Evolutionary conservation across 495 filamentous ascomycete species (phyloP), one percentile per base, ranked within the genome.

Genomic region (Neurospora sp.): DNA sequence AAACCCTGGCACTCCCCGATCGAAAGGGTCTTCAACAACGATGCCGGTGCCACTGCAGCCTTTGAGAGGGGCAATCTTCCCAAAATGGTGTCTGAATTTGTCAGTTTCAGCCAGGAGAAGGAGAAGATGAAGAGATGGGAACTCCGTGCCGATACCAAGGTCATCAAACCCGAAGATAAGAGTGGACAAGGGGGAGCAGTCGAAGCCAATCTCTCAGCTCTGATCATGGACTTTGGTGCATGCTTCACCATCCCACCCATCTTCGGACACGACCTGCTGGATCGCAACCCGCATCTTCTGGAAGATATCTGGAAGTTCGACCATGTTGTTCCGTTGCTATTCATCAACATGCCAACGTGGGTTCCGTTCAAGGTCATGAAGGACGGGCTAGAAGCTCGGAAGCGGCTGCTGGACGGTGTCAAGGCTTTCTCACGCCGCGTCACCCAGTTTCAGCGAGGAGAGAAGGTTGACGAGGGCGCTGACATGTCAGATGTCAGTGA

Each of bases 251-350:
- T 74, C 35, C 40, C 75, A 0, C 49, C 62, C 4, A 75, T 72
- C 20, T 76, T 72, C 18, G 75, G 75, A 2, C 70, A 70, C 16
- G 74, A 73, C 31, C 41, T 72, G 27, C 18, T 74, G 12, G 20
- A 39, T 7, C 75, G 75, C 12, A 66, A 70, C 12, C 70, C 70
- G 70, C 41, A 69, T 0, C 42, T 76, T 4, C 20, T 76, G 1
- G 70, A 73, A 14, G 75, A 76, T 20, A 39, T 76, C 31, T 76
- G 75, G 75, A 73, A 41, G 12, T 76, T 76, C 18, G 75, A 76
- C 40, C 76, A 76, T n/a, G 69, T 76, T 31, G 69, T 76, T 38
- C 75, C 75, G 60, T 38, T 76, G 10, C 7, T 74, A 18, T 77
- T 77, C 72, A 74, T 76, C 4, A 76, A 76, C 11, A 66, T 77